Base-by-base conservation (phyloP, 768 basidiomycete genomes). In the Kwoniella sp. region DNA sequence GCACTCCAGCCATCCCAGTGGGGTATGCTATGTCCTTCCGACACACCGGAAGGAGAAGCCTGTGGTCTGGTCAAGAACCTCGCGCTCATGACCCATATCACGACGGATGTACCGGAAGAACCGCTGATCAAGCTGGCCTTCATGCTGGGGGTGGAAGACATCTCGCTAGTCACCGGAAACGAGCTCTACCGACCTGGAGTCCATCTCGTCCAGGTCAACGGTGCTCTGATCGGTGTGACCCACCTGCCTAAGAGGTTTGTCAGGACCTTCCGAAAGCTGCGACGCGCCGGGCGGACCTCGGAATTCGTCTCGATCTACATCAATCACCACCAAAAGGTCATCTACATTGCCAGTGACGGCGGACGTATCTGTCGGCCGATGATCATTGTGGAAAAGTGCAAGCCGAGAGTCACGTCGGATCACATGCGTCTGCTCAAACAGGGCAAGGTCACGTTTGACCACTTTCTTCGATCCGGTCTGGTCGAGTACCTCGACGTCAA, bases 401-500 rank as follows among this genome's bases (percentile, higher is more conserved):
- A 78, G 50, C 81, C 90, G 3, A 82, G 81, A 62, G 89, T 99
- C 25, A 84, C 81, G 29, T 77, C 83, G 23, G 84, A 86, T 42
- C 90, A 98, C 71, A 85, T 92, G 56, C 65, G 74, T 86, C 79
- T 85, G 71, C 80, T 98, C 49, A 92, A 92, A 72, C 81, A 82
- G 62, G 85, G 83, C 28, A 75, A 76, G 42, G 80, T 88, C 36
- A 83, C 83, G 3, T 99, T 99, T 69, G 93, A 99, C 72, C 90
- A 92, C 72, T 98, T 99, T 76, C 79, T 99, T 19, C 80, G 81
- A 39, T 84, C 84, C 57, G 95, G 95, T 26, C 81, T 99, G 12
- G 89, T 98, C 53, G 95, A 99, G 73, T 99, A 99, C 70, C 83
- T 96, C 33, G 95, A 98, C 71, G 92, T 96, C 47, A 99, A 99